These are phyloP conservation scores for Coemansia javaensis DNA, from an alignment of 192 early-diverging fungal species.

Conservation along the genomic window DNA sequence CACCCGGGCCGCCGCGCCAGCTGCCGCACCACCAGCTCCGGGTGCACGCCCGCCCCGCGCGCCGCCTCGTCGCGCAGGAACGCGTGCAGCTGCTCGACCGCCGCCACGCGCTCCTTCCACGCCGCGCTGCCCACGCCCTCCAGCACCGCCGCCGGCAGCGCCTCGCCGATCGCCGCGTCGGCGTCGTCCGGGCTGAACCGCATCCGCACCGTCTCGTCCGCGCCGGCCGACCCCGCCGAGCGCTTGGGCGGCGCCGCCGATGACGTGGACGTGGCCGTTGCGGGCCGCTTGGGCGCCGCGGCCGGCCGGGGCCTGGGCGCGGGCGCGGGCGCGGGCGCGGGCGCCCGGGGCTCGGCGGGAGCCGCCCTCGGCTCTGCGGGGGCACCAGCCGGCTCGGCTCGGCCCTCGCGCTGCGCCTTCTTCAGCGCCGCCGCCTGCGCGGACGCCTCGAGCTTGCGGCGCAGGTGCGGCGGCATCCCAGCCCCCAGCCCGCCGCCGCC, in stretches of 20 bases:
- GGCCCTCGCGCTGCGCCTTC: conserved; percentile 48
- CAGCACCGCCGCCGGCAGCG: conserved; percentile 58
- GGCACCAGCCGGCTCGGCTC: conserved; percentile 4
- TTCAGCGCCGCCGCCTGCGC: conserved; percentile 45
- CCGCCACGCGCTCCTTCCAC: conserved; percentile 90
- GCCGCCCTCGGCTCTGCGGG: no score
- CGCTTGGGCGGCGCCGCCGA: conserved; percentile 22
- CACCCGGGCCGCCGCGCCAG: conserved; percentile 84
- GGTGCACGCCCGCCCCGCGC: conserved; percentile 55
- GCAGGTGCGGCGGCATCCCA: conserved; percentile 45
- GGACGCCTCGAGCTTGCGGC: conserved; percentile 51
- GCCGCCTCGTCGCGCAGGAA: conserved; percentile 56
- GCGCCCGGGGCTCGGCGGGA: background rate
- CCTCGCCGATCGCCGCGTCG: conserved; percentile 60
- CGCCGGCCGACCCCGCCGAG: conserved; percentile 4
- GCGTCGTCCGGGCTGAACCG: conserved; percentile 61
- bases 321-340: conserved; percentile 19
- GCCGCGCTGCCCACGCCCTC: conserved; percentile 60
- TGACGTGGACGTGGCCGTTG: conserved; percentile 34
- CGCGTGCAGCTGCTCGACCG: conserved; percentile 72
- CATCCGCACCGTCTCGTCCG: conserved; percentile 67
- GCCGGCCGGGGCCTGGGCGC: conserved; percentile 8
- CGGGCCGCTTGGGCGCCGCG: background rate
- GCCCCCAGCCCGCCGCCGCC: conserved; percentile 17
- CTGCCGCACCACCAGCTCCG: conserved; percentile 76